These are phyloP conservation scores for Candida pseudoviswanathii DNA, from an alignment of 1,139 yeast species.

Conservation along the genomic window DNA sequence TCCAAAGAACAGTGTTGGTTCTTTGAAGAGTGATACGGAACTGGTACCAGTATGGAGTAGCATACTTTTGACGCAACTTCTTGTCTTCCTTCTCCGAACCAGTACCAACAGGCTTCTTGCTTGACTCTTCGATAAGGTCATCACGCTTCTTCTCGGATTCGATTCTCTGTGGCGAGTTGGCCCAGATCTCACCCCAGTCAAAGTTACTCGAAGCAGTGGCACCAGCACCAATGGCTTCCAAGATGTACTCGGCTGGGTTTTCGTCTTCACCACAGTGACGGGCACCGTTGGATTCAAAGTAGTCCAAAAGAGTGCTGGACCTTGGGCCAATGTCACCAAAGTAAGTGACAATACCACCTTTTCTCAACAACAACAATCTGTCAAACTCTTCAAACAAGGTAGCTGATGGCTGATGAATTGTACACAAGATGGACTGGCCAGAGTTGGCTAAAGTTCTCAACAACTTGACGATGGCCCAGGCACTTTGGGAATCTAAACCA, in stretches of 20 bases:
- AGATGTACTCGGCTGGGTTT: conserved; percentile 69
- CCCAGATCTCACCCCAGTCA: conserved; percentile 54
- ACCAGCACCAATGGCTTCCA: conserved; percentile 68
- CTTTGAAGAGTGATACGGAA: conserved; percentile 35
- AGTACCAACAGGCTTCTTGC: neutral
- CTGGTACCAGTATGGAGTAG: conserved; percentile 41
- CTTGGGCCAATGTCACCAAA: conserved; percentile 77
- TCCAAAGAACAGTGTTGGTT: conserved; percentile 39
- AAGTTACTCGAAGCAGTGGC: conserved; percentile 54
- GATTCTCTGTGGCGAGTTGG: conserved; percentile 33
- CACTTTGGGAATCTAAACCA: conserved; percentile 90
- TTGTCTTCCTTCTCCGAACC: conserved; percentile 12
- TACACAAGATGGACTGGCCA: conserved; percentile 83
- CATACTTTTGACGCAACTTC: conserved; percentile 25
- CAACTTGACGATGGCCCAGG: conserved; percentile 81
- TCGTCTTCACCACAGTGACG: conserved; percentile 53
- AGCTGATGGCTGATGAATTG: conserved; percentile 86
- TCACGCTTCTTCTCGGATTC: conserved; percentile 21
- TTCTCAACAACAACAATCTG: conserved; percentile 67
- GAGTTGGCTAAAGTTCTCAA: conserved; percentile 73
- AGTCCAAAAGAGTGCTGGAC: conserved; percentile 59
- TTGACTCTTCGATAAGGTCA: conserved; percentile 21
- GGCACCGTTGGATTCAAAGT: conserved; percentile 73
- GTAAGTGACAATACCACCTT: conserved; percentile 79
- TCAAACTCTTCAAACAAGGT: conserved; percentile 76